Conservation (phyloP, 257 asterid genomes). For the Striga asiatica region DNA sequence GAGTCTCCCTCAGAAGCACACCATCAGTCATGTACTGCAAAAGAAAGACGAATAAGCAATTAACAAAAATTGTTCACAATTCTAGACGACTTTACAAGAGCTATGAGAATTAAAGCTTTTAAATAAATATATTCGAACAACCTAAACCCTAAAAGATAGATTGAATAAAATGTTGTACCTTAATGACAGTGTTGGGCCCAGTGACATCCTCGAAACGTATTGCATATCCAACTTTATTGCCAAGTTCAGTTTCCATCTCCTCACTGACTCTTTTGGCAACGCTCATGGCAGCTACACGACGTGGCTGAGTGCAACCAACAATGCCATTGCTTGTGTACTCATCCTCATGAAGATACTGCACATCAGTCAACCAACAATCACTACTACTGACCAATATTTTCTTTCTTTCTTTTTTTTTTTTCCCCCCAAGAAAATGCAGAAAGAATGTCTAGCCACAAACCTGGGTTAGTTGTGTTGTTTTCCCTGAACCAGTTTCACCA, state of each 20-base stretch:
- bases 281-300: constrained; percentile 31
- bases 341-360: constrained; percentile 87
- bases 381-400: background rate
- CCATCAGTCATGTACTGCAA: constrained; percentile 79
- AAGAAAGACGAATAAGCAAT: constrained; percentile 25
- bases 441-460: too few relatives aligned
- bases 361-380: constrained; percentile 8
- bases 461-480: constrained; percentile 89
- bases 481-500: constrained; percentile 86
- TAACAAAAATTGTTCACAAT: constrained; percentile 59
- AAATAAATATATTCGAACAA: too few relatives aligned
- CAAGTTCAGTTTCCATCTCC: constrained; percentile 69
- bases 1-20: constrained; percentile 73
- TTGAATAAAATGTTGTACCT: too few relatives aligned
- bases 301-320: constrained; percentile 77
- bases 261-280: constrained; percentile 81
- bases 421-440: too few relatives aligned
- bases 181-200: constrained; percentile 77
- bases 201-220: constrained; percentile 96
- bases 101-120: too few relatives aligned
- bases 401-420: too few relatives aligned
- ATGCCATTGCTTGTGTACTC: constrained; percentile 68
- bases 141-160: too few relatives aligned
- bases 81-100: too few relatives aligned
- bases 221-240: constrained; percentile 76